Evolutionary conservation across 2,329 filamentous ascomycete genomes (phyloP).

Genomic region (Phialocephala subalpina): DNA sequence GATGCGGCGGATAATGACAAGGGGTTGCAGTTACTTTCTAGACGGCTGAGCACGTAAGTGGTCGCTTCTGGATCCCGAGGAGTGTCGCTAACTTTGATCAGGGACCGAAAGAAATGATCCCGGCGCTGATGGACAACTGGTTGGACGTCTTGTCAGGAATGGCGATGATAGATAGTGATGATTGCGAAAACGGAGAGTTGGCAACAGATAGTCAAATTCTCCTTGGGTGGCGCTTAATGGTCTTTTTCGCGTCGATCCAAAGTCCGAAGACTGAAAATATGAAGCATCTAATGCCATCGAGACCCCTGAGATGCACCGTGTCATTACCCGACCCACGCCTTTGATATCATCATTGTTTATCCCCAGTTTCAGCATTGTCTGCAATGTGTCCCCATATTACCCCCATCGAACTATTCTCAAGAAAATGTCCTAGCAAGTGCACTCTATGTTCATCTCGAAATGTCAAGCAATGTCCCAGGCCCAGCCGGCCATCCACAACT

Average conservation of each 20-base stretch:
- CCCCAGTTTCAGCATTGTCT: background rate
- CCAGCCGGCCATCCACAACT: background rate
- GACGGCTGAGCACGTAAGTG: constrained; percentile 95
- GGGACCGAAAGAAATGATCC: constrained; percentile 39
- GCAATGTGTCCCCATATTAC: background rate
- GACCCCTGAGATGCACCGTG: constrained; percentile 3
- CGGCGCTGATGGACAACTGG: background rate
- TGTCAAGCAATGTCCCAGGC: background rate
- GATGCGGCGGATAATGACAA: constrained; percentile 92
- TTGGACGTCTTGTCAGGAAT: background rate
- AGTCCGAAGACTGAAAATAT: constrained; percentile 10
- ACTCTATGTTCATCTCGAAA: background rate
- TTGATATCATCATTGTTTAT: constrained; percentile 3
- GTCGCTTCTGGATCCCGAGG: background rate
- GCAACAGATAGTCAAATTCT: constrained; percentile 7
- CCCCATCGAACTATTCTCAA: background rate
- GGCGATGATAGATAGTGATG: constrained; percentile 12
- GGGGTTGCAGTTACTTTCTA: constrained; percentile 84
- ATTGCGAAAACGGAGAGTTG: constrained; percentile 13
- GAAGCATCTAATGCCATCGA: constrained; percentile 13
- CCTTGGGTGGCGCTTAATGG: constrained; percentile 1
- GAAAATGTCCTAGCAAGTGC: constrained; percentile 6
- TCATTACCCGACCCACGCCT: background rate
- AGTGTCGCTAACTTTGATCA: constrained; percentile 20
- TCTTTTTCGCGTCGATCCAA: background rate